phyloP scores from a whole-genome alignment of 176 grass and related monocot genomes.

The Oryza glumipatula region DNA sequence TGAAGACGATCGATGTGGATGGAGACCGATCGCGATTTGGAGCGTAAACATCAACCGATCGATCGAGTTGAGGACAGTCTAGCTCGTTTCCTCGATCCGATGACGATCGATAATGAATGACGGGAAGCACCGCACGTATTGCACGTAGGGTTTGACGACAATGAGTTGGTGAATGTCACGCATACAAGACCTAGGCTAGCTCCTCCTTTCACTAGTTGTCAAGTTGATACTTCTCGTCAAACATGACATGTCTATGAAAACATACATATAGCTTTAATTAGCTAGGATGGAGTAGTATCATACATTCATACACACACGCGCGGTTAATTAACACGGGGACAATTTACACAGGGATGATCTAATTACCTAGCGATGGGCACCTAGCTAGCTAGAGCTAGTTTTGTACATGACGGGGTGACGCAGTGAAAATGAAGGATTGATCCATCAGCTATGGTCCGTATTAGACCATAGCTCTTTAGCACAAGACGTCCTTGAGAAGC shows the following conservation, averaged over 20 bases:
- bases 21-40: not conserved
- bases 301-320: not conserved
- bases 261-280: not conserved
- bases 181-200: not conserved
- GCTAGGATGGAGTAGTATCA: not conserved
- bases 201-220: not conserved
- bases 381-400: not conserved
- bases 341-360: not conserved
- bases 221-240: not conserved
- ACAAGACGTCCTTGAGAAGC: slow-evolving; percentile 94
- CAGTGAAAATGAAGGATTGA: not conserved
- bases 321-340: not conserved
- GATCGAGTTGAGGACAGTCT: not conserved
- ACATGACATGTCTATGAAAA: not conserved
- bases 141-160: too few species aligned
- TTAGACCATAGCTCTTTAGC: slow-evolving; percentile 30
- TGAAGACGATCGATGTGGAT: not conserved
- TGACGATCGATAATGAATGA: not conserved
- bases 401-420: not conserved
- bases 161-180: not conserved
- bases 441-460: not conserved
- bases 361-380: not conserved
- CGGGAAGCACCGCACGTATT: not conserved
- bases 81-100: not conserved
- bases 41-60: not conserved